These are phyloP conservation scores for Lojkania enalia DNA, from an alignment of 2,329 filamentous ascomycete species.

Conservation along the genomic window DNA sequence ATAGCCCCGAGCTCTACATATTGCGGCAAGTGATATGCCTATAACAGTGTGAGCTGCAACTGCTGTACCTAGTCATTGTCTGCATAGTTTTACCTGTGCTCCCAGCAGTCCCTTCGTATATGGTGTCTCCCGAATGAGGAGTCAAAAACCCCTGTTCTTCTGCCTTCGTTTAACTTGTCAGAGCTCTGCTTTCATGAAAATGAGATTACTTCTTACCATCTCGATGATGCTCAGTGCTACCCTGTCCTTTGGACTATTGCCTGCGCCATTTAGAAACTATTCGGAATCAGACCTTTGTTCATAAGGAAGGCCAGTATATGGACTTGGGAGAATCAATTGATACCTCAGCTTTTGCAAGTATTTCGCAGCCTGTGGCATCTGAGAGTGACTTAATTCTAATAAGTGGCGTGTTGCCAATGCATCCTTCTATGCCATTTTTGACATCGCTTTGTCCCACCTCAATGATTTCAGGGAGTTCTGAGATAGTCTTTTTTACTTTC, in stretches of 20 bases:
- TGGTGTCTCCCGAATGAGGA: constrained; percentile 84
- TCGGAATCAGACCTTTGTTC: too few species aligned
- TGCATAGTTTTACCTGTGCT: too few species aligned
- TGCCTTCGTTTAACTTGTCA: constrained; percentile 57
- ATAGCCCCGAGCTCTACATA: constrained; percentile 87
- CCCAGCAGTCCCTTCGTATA: constrained; percentile 96
- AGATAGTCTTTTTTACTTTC: constrained; percentile 27
- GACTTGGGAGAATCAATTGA: too few species aligned
- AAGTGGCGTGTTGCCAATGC: constrained; percentile 91
- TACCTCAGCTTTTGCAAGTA: constrained; percentile 88
- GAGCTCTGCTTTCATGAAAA: neutral
- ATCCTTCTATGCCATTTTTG: constrained; percentile 81
- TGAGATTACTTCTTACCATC: constrained; percentile 52
- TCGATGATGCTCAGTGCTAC: constrained; percentile 90
- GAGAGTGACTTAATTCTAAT: constrained; percentile 84
- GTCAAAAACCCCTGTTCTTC: constrained; percentile 75
- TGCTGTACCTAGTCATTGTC: too few species aligned
- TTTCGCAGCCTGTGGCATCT: constrained; percentile 81
- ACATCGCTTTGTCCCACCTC: constrained; percentile 47
- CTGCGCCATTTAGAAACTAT: constrained; percentile 87
- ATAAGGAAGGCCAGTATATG: too few species aligned
- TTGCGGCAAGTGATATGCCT: constrained; percentile 89
- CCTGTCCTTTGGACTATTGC: constrained; percentile 90
- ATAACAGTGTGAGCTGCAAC: too few species aligned
- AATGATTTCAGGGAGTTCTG: constrained; percentile 21